Evolutionary conservation across 2,329 filamentous ascomycete genomes (phyloP).

Genomic region (Fusarium incarnatum): DNA sequence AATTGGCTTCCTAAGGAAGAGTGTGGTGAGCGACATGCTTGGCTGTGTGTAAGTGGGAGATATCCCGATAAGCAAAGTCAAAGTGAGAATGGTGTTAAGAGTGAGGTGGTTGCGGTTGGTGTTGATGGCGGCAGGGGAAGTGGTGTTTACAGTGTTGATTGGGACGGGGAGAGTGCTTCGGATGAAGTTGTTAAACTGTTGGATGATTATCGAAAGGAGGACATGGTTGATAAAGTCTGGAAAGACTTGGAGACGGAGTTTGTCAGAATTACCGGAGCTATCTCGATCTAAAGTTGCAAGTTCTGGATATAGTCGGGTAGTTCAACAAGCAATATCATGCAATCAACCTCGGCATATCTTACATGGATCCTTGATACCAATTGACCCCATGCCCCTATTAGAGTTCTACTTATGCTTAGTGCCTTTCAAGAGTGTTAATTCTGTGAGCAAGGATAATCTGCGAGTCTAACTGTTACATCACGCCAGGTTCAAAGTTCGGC

Average conservation of each 20-base stretch:
- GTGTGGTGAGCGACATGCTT: conserved; percentile 44
- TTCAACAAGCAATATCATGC: too few species aligned
- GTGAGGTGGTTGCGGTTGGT: conserved; percentile 23
- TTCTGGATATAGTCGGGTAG: accelerated
- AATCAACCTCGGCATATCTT: background rate
- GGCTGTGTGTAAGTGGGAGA: conserved; percentile 37
- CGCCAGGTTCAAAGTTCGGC: conserved; percentile 1
- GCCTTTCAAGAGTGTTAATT: background rate
- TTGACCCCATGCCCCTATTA: background rate
- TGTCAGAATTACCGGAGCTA: conserved; percentile 26
- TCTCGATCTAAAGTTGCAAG: background rate
- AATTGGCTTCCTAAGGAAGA: conserved; percentile 38
- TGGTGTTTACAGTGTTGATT: conserved; percentile 44
- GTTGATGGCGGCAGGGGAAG: conserved; percentile 38
- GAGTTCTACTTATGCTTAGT: background rate
- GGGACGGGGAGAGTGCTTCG: conserved; percentile 37
- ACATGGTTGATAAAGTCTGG: conserved; percentile 40
- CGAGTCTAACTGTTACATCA: background rate
- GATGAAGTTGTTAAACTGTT: conserved; percentile 29
- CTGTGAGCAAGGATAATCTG: background rate
- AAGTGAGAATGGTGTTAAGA: background rate
- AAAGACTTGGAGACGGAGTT: conserved; percentile 43
- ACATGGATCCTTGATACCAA: background rate
- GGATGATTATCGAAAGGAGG: conserved; percentile 30
- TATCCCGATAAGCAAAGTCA: conserved; percentile 26